Evolutionary conservation across 352 stramenopile genomes (phyloP).

Genomic region (Halophytophthora batemanensis): DNA sequence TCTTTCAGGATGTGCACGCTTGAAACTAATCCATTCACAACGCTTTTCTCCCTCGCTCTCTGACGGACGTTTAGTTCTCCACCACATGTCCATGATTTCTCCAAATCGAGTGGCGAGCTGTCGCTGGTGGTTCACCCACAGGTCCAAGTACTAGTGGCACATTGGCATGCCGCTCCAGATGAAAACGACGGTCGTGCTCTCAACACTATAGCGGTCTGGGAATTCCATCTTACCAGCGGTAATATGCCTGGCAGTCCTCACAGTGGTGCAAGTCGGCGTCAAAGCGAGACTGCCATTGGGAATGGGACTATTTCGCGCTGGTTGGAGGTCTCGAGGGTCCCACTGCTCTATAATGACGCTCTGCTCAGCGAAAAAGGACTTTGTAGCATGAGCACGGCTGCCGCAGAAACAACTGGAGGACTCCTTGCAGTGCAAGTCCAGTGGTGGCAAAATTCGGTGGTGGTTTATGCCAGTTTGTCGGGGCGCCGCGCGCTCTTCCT

Average conservation of each 20-base stretch:
- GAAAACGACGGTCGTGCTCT: slow-evolving; percentile 5
- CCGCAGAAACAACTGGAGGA: background rate
- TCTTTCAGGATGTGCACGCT: background rate
- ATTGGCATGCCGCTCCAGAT: slow-evolving; percentile 34
- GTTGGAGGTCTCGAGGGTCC: slow-evolving; percentile 21
- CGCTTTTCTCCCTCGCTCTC: background rate
- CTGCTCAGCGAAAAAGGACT: no score
- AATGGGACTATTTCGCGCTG: slow-evolving; percentile 23
- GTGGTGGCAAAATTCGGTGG: slow-evolving; percentile 28
- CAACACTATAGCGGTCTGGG: slow-evolving; percentile 24
- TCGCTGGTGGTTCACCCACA: slow-evolving; percentile 41
- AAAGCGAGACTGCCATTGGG: slow-evolving; percentile 20
- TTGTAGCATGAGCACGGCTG: no score
- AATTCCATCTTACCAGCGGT: slow-evolving; percentile 14
- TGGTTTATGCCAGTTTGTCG: slow-evolving; percentile 22
- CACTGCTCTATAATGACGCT: background rate
- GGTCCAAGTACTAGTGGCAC: slow-evolving; percentile 34
- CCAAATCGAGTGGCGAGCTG: slow-evolving; percentile 43
- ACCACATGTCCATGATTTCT: slow-evolving; percentile 48
- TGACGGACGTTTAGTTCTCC: slow-evolving; percentile 23
- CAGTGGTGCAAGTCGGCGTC: slow-evolving; percentile 13
- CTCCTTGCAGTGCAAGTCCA: slow-evolving; percentile 15
- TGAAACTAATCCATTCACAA: background rate
- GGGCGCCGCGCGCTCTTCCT: slow-evolving; percentile 20
- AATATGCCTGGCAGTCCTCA: slow-evolving; percentile 23